Conservation (phyloP, 257 asterid genomes). For the Lantana camara region DNA sequence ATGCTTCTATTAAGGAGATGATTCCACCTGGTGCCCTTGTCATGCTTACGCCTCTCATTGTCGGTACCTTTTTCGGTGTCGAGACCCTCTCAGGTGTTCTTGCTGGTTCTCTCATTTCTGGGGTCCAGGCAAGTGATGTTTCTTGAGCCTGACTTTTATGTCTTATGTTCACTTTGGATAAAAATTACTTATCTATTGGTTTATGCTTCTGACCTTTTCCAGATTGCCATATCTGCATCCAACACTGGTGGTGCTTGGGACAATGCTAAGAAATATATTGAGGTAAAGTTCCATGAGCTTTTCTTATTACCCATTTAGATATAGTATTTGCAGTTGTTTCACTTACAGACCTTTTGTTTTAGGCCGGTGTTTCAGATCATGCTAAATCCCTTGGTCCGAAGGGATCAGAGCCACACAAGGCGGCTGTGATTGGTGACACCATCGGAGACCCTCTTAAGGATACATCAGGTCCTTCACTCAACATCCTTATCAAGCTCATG, state of each 20-base stretch:
- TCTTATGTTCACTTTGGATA: no score
- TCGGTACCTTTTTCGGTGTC: conserved; percentile 79
- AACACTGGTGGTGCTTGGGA: conserved; percentile 79
- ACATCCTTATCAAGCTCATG: conserved; percentile 76
- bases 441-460: conserved; percentile 70
- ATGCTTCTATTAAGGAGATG: conserved; percentile 91
- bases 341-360: neutral
- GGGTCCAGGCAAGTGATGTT: conserved; percentile 66
- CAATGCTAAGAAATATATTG: conserved; percentile 73
- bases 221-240: conserved; percentile 73
- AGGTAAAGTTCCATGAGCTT: conserved; percentile 44
- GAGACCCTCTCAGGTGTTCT: conserved; percentile 91
- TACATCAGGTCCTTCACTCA: conserved; percentile 70
- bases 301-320: no score
- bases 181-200: neutral
- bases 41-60: conserved; percentile 89
- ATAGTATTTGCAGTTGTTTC: no score
- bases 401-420: conserved; percentile 78
- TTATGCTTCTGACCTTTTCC: neutral
- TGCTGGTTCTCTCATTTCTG: conserved; percentile 91
- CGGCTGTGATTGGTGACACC: conserved; percentile 80
- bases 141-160: neutral
- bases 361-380: conserved; percentile 71
- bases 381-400: conserved; percentile 66
- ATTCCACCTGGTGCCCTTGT: conserved; percentile 93